Evolutionary conservation across 352 stramenopile species (phyloP), one percentile per base, ranked within the genome.

Genomic region (Pythium insidiosum): DNA sequence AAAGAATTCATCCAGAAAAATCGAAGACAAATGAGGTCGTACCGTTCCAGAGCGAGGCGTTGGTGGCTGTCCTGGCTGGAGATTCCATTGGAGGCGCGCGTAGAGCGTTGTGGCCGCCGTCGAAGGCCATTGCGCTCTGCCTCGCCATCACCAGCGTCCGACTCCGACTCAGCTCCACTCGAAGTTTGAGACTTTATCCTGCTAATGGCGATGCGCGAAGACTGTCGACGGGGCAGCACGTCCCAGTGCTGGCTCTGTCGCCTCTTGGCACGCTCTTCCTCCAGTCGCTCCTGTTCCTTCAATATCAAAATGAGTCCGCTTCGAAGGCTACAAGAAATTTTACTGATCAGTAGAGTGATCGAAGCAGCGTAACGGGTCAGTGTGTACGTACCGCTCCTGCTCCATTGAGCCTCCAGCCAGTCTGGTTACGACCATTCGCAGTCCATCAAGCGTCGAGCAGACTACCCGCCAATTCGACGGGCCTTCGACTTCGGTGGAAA

Each of bases 191-290:
- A 66, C 25, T 74, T 85, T 61, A 94, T 88, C 50, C 68, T 78
- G 4, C 66, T 66, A 9, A 90, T 89, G 19, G 81, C 81, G 22
- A 91, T 84, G 7, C 81, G 76, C 24, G 81, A 94, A 20, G 81
- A 94, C 46, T 89, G 73, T 7, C 81, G 68, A 2, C 78, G 69
- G n/a, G 81, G 78, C 24, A 94, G 48, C 22, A 85, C 70, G 44
- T 91, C 79, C 74, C 73, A 91, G 7, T 65, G 57, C 9, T 63
- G 68, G 12, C 86, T 52, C 38, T 88, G 73, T 31, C 80, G 75
- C 39, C 86, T 77, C 43, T 85, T 86, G 9, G 61, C 50, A 16
- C 68, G 51, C 53, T 88, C 55, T 16, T 78, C 57, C 24, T 89
- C 68, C 19, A 76, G 47, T 38, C 80, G 84, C 42, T 91, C 78